Base-by-base conservation (phyloP, 306 rosid genomes). In the Vicia sativa region DNA sequence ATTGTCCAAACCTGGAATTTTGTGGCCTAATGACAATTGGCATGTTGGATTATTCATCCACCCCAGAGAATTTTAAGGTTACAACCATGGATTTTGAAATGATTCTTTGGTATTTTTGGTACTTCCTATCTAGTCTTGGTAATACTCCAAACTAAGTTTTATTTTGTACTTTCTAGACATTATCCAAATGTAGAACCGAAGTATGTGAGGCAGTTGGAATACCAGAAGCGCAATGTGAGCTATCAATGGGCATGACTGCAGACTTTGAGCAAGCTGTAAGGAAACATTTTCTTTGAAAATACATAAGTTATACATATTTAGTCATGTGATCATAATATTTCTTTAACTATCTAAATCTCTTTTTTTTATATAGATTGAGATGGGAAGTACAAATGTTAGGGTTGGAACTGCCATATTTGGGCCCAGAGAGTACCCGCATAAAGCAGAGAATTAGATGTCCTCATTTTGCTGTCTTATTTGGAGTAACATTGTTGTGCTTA, bases 191-290 rank as follows among this genome's bases (percentile, higher is more conserved):
- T 74, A 82, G 95, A 83, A 79, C 79, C 49, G 97, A 85, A 73
- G 90, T 88, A 74, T 93, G 97, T 77, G 70, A 77, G 74, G 95
- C 82, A 65, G 82, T 90, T 37, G 96, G 79, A 75, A 83, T 87
- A 59, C 15, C 90, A 61, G 97, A 88, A 74, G 93, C 83, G 46
- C 87, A 81, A 28, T 90, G 92, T 55, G 96, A 90, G 56, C 83
- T 93, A 65, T 93, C 97, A 19, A 93, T 93, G 97, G 97, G 99
- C 78, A 90, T 93, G 97, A 87, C 96, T 67, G 82, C 81, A n/a
- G 97, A 93, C 76, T 90, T 90, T 72, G 97, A 93, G 63, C 95
- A 57, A 83, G 99, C 99, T 65, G 99, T 93, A 81, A 93, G 90
- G 54, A 81, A 34, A 29, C 35, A 9, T 12, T 37, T 70, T 19